phyloP scores from a whole-genome alignment of 306 rosid genomes.

The Spatholobus suberectus region DNA sequence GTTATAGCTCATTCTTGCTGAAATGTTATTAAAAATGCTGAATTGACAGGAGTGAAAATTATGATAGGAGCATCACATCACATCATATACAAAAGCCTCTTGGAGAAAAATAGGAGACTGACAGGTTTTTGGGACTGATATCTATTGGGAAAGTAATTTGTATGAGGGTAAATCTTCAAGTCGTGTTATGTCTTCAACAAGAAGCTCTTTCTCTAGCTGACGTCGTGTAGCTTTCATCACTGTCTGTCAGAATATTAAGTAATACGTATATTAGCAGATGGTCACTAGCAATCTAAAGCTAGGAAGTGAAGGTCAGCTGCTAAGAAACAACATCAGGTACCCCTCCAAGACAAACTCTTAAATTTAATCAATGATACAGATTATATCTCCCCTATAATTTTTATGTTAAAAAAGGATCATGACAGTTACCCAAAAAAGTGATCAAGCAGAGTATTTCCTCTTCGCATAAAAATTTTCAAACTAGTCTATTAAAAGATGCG shows the following conservation, averaged over 20 bases:
- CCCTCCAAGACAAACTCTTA: background rate
- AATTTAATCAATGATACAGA: background rate
- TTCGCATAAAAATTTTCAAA: background rate
- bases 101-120: conserved; percentile 36
- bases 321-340: conserved; percentile 11
- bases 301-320: conserved; percentile 19
- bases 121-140: conserved; percentile 32
- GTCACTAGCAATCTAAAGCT: background rate
- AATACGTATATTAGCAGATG: conserved; percentile 32
- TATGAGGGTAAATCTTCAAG: conserved; percentile 94
- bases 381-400: background rate
- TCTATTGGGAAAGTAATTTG: conserved; percentile 74
- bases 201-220: conserved; percentile 93
- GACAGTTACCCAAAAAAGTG: background rate
- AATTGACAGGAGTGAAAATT: conserved; percentile 42
- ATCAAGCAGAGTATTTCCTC: background rate
- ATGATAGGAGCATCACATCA: conserved; percentile 36
- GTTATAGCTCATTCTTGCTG: conserved; percentile 16
- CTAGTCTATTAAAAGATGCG: background rate
- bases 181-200: conserved; percentile 66
- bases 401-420: background rate
- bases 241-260: conserved; percentile 55
- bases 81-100: conserved; percentile 59
- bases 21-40: conserved; percentile 41
- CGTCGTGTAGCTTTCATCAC: conserved; percentile 96